Percentiles rank a stretch among this genome's conserved stretches.
These are phyloP conservation scores for Coemansia sp. DNA, from an alignment of 192 early-diverging fungal species.

Conservation along the genomic window DNA sequence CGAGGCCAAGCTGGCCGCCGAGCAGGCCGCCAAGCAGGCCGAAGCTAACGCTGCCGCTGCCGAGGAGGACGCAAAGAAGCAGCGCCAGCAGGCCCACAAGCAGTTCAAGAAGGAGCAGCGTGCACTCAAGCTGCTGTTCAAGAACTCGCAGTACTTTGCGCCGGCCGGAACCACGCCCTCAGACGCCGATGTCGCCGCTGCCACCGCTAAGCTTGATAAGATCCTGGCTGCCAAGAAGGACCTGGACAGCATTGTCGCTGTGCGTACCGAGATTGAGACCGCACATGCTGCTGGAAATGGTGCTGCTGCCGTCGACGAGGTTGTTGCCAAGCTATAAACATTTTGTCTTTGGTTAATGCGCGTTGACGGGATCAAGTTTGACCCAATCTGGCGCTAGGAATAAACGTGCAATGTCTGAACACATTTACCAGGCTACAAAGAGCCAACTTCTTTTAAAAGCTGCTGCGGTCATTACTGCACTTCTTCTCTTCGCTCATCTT, in stretches of 20 bases:
- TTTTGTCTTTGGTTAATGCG: background rate
- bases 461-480: too few species aligned
- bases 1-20: conserved; percentile 53
- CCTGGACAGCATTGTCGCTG: conserved; percentile 53
- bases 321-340: conserved; percentile 35
- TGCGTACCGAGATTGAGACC: conserved; percentile 58
- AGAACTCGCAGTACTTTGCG: conserved; percentile 77
- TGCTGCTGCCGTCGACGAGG: conserved; percentile 55
- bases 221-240: conserved; percentile 66
- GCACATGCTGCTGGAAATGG: conserved; percentile 62
- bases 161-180: too few species aligned
- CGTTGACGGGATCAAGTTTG: background rate
- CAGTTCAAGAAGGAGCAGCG: conserved; percentile 89
- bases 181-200: conserved; percentile 60
- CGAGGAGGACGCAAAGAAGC: conserved; percentile 75
- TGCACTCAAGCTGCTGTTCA: conserved; percentile 71
- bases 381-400: background rate
- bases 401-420: background rate
- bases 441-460: background rate
- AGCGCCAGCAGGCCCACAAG: conserved; percentile 84
- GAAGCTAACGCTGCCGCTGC: conserved; percentile 58
- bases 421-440: background rate
- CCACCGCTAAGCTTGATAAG: conserved; percentile 74
- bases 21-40: conserved; percentile 57
- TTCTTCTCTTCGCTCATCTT: background rate